Evolutionary conservation across 495 filamentous ascomycete genomes (phyloP).

Genomic region (Aspergillus biplanus): DNA sequence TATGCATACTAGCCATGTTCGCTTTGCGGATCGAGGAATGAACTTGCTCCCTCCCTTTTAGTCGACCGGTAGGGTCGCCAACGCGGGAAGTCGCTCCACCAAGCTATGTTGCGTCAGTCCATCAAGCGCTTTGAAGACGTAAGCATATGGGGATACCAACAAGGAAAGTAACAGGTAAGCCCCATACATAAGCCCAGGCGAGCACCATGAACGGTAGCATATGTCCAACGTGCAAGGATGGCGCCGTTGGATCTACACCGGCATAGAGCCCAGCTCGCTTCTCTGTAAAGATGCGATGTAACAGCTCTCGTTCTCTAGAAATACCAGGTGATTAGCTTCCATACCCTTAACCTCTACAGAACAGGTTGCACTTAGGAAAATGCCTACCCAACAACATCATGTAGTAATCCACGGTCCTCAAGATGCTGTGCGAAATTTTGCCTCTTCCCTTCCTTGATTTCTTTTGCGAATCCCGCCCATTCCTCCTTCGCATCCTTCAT

Average conservation of each 20-base stretch:
- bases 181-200: slow-evolving; percentile 90
- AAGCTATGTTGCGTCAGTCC: slow-evolving; percentile 48
- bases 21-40: slow-evolving; percentile 57
- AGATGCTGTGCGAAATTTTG: slow-evolving; percentile 69
- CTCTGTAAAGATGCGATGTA: slow-evolving; percentile 69
- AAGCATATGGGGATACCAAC: slow-evolving; percentile 37
- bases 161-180: slow-evolving; percentile 72
- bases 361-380: not conserved
- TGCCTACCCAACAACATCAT: slow-evolving; percentile 81
- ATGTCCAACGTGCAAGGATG: slow-evolving; percentile 90
- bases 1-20: slow-evolving; percentile 76
- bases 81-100: slow-evolving; percentile 85
- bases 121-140: not conserved
- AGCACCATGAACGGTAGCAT: slow-evolving; percentile 92
- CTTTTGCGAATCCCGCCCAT: slow-evolving; percentile 59
- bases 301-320: slow-evolving; percentile 59
- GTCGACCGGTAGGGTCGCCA: slow-evolving; percentile 83
- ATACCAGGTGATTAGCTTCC: not conserved
- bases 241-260: slow-evolving; percentile 90
- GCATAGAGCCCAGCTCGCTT: slow-evolving; percentile 81
- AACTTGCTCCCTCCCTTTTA: slow-evolving; percentile 66
- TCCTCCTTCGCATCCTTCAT: slow-evolving; percentile 54
- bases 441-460: slow-evolving; percentile 62
- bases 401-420: slow-evolving; percentile 78
- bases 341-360: slow-evolving; percentile 4